A percentile compares a stretch with the other conserved stretches of the same genome.
Conservation (phyloP, 2,329 filamentous ascomycete genomes). For the Botryotinia globosa region DNA sequence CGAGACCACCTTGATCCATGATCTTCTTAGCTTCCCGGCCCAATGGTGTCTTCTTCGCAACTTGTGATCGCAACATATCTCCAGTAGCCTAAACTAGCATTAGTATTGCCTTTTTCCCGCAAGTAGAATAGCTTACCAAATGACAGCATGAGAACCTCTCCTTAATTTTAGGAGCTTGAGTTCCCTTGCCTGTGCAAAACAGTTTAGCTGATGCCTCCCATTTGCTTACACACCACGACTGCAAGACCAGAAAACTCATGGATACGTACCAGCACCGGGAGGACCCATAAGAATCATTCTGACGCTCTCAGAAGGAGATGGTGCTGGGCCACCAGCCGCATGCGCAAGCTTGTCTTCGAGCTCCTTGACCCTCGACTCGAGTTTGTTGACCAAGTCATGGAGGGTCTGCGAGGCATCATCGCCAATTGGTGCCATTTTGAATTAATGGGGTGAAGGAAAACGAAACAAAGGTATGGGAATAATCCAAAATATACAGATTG, state of each 20-base stretch:
- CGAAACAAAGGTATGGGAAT: constrained; percentile 34
- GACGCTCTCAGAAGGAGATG: constrained; percentile 61
- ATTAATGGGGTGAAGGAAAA: constrained; percentile 27
- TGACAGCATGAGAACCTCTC: constrained; percentile 98
- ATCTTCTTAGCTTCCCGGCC: constrained; percentile 99
- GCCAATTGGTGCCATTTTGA: constrained; percentile 82
- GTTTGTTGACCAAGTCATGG: constrained; percentile 76
- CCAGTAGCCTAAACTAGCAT: constrained; percentile 73
- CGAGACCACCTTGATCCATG: constrained; percentile 96
- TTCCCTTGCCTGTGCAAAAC: constrained; percentile 79
- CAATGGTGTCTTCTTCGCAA: constrained; percentile 93
- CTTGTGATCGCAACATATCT: constrained; percentile 98
- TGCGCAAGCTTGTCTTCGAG: constrained; percentile 69
- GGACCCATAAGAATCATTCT: constrained; percentile 98
- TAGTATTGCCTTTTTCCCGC: not conserved
- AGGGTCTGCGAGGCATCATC: constrained; percentile 78
- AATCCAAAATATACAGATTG: constrained; percentile 18
- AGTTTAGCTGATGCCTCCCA: constrained; percentile 30
- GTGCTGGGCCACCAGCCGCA: constrained; percentile 52
- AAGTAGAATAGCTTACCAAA: constrained; percentile 61
- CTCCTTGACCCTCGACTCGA: constrained; percentile 82
- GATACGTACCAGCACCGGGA: constrained; percentile 83
- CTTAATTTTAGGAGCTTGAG: constrained; percentile 96
- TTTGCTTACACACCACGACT: not conserved
- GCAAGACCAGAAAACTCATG: constrained; percentile 7